Evolutionary conservation across 192 early-diverging fungal genomes (phyloP).

Genomic region (Lobulomyces angularis): DNA sequence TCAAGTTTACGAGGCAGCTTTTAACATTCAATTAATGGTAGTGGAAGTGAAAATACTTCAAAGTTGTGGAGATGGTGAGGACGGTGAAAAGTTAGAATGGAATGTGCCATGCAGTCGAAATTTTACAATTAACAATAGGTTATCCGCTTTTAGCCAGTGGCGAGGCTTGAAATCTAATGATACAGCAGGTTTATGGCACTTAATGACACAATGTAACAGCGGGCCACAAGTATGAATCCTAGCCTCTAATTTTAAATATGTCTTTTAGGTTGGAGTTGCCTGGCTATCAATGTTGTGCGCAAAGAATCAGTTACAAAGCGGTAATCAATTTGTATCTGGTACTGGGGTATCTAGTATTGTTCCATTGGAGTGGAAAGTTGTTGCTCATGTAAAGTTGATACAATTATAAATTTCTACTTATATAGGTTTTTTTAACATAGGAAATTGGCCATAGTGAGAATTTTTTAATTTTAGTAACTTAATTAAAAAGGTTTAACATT

Average conservation of each 20-base stretch:
- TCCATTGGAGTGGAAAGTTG: conserved; percentile 82
- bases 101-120: conserved; percentile 62
- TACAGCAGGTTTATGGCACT: conserved; percentile 77
- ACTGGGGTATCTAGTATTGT: conserved; percentile 74
- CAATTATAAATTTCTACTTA: conserved; percentile 42
- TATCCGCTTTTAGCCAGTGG: conserved; percentile 88
- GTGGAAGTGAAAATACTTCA: conserved; percentile 63
- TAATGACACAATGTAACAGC: conserved; percentile 68
- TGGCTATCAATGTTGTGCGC: conserved; percentile 70
- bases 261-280: conserved; percentile 72
- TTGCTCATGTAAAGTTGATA: conserved; percentile 94
- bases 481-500: no score
- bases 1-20: conserved; percentile 67
- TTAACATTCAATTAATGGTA: conserved; percentile 73
- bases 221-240: conserved; percentile 7
- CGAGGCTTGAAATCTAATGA: conserved; percentile 58
- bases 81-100: no score
- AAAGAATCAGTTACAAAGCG: conserved; percentile 15
- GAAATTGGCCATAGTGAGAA: no score
- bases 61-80: no score
- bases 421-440: no score
- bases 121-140: conserved; percentile 58
- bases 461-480: no score
- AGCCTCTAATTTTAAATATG: conserved; percentile 37
- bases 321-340: conserved; percentile 67